Base-by-base conservation (phyloP, 1,284 basidiomycete species). In the Ustilago crameri region DNA sequence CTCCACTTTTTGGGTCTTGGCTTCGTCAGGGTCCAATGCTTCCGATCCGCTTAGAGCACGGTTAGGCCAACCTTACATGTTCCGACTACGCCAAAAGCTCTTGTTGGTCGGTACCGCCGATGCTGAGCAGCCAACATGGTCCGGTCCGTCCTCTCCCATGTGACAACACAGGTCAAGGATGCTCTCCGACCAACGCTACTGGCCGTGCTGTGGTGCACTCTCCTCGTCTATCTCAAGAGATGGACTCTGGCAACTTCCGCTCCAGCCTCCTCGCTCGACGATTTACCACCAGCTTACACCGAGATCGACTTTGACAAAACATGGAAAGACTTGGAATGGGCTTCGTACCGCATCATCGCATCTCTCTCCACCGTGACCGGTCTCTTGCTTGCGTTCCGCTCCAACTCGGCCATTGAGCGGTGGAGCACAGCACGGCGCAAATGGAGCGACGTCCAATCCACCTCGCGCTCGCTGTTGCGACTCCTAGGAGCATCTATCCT, bases 341-440 rank as follows among this genome's bases (percentile, higher is more conserved):
- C 64, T 1, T 51, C 69, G 3, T 50, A 49, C 15, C 59, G 69
- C 9, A 30, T 73, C 32, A 59, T 68, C 15, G 59, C 52, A 3
- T 67, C 63, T 15, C 49, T 73, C 2, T 62, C 59, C 22, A 64
- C 60, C n/a, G 69, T 73, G 17, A 73, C 69, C 0, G 69, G 69
- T 3, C 40, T 74, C 17, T 35, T 74, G 32, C 48, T 74, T 14
- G 72, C 72, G 0, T 74, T 74, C 22, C 48, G 72, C 12, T 65
- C 58, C 18, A 74, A 74, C 47, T 66, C 61, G 20, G 66, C 72
- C 2, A 62, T 67, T 20, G 66, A 65, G 7, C 27, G 72, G 5
- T 74, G 72, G 72, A 66, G 57, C 26, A 66, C 67, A 10, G 72
- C 60, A 4, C 40, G 66, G 2, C 43, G 63, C 5, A 63, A 61